These are phyloP conservation scores for Fragaria ananassa DNA, from an alignment of 306 rosid species.

Conservation along the genomic window DNA sequence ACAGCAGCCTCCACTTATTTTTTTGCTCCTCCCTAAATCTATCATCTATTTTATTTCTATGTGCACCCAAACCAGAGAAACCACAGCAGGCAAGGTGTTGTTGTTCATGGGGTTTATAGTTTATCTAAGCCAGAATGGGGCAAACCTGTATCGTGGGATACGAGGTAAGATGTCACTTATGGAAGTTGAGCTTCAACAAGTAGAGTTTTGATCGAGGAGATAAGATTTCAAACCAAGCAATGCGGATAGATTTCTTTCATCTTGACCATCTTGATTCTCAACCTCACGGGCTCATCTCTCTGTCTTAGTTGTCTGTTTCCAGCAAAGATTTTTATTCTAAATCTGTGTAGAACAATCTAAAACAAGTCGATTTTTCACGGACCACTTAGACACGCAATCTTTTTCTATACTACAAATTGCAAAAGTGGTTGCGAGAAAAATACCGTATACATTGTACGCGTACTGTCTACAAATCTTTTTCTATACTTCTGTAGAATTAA, in stretches of 20 bases:
- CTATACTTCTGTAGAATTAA: no score
- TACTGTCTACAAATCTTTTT: no score
- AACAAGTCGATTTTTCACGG: not conserved
- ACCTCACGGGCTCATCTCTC: not conserved
- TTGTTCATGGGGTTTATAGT: not conserved
- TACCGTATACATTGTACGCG: not conserved
- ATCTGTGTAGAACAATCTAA: not conserved
- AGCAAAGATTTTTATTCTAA: not conserved
- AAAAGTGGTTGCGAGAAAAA: not conserved
- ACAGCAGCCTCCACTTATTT: not conserved
- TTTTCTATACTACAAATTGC: not conserved
- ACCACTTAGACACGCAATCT: not conserved
- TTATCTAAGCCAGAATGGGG: not conserved
- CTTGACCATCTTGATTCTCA: not conserved
- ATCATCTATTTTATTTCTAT: constrained; percentile 25
- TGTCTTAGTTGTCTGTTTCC: not conserved
- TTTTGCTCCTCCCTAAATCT: not conserved
- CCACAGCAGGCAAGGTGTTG: not conserved
- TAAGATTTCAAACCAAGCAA: constrained; percentile 9
- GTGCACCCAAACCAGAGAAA: not conserved
- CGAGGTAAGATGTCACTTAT: constrained; percentile 5
- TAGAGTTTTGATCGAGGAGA: constrained; percentile 12
- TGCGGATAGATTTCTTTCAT: not conserved
- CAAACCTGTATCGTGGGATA: not conserved
- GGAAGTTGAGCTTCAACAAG: not conserved